Conservation (phyloP, 106 monocot genomes). For the Xerophyta viscosa region DNA sequence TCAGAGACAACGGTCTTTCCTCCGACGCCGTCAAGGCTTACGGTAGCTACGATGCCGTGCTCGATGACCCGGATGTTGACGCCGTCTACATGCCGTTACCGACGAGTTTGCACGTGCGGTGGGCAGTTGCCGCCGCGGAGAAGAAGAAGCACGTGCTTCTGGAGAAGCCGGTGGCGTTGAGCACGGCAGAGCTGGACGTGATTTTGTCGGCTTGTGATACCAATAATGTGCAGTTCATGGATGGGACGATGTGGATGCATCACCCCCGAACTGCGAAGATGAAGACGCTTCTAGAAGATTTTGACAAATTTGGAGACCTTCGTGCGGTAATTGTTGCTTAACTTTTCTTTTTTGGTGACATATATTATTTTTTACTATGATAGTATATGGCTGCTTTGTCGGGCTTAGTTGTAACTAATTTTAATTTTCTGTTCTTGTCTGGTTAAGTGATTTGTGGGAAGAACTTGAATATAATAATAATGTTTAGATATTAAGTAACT, state of each 20-base stretch:
- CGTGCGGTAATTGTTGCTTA: not conserved
- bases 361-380: not conserved
- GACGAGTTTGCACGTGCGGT: constrained; percentile 40
- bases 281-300: constrained; percentile 23
- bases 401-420: not conserved
- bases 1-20: constrained; percentile 21
- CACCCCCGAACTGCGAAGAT: constrained; percentile 40
- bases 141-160: constrained; percentile 47
- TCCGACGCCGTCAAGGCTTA: constrained; percentile 9
- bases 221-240: constrained; percentile 51
- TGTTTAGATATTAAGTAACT: too few relatives aligned
- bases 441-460: too few relatives aligned
- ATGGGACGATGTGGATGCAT: constrained; percentile 57
- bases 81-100: constrained; percentile 55
- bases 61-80: constrained; percentile 40
- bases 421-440: not conserved
- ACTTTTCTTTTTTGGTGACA: too few relatives aligned
- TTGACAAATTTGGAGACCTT: constrained; percentile 1
- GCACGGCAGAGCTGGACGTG: constrained; percentile 34
- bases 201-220: constrained; percentile 36
- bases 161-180: constrained; percentile 51
- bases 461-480: too few relatives aligned
- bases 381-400: not conserved
- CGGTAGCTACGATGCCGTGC: constrained; percentile 40
- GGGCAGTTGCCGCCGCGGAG: constrained; percentile 41